Evolutionary conservation across 148 eudicot species (phyloP).

Genomic region (Pharnaceum exiguum): DNA sequence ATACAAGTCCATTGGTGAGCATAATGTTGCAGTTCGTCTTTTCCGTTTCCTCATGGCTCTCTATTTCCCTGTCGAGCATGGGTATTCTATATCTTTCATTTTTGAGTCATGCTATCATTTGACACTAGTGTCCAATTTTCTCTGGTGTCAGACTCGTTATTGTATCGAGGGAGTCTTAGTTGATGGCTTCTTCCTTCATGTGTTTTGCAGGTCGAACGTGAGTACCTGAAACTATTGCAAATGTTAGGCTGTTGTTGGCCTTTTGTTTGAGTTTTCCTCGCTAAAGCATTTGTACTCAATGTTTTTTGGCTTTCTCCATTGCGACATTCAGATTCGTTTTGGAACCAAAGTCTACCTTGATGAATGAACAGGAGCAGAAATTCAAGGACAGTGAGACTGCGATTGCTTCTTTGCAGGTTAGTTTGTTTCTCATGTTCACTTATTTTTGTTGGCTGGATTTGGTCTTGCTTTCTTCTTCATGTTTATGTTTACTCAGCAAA

Average conservation of each 20-base stretch:
- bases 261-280: background rate
- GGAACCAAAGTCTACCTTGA: conserved; percentile 78
- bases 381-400: conserved; percentile 83
- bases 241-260: conserved; percentile 13
- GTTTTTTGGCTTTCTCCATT: conserved; percentile 3
- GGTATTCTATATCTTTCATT: background rate
- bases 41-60: background rate
- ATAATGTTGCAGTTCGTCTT: no score
- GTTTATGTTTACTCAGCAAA: background rate
- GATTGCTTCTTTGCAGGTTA: conserved; percentile 78
- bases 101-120: background rate
- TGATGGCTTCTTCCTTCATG: background rate
- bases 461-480: background rate
- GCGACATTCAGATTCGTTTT: conserved; percentile 62
- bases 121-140: background rate
- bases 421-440: conserved; percentile 2
- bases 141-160: background rate
- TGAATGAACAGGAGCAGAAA: conserved; percentile 82
- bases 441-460: background rate
- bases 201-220: conserved; percentile 89
- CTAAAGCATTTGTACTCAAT: background rate
- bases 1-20: conserved; percentile 84
- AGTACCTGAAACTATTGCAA: conserved; percentile 31
- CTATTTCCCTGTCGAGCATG: background rate
- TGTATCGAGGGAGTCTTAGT: background rate